These are phyloP conservation scores for Plasmopara viticola DNA, from an alignment of 352 stramenopile genomes.

Conservation along the genomic window DNA sequence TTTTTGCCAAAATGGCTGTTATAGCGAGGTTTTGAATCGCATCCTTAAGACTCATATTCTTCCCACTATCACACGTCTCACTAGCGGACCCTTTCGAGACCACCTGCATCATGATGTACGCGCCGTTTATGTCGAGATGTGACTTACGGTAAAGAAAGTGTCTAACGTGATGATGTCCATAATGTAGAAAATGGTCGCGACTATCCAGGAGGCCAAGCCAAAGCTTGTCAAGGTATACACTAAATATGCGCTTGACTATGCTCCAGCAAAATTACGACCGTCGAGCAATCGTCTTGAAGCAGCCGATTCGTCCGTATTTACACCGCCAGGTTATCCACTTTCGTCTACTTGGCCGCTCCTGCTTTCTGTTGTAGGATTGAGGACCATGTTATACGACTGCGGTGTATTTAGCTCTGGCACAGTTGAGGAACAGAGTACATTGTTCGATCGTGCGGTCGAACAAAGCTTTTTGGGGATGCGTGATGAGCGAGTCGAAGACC, in stretches of 20 bases:
- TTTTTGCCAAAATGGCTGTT: slow-evolving; percentile 7
- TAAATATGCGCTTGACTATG: slow-evolving; percentile 50
- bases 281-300: slow-evolving; percentile 13
- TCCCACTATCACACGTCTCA: slow-evolving; percentile 51
- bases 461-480: slow-evolving; percentile 56
- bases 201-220: slow-evolving; percentile 65
- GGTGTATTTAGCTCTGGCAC: slow-evolving; percentile 72
- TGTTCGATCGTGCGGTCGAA: slow-evolving; percentile 56
- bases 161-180: background rate
- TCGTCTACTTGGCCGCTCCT: slow-evolving; percentile 45
- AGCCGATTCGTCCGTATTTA: slow-evolving; percentile 9
- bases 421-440: slow-evolving; percentile 36
- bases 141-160: background rate
- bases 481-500: slow-evolving; percentile 26
- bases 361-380: slow-evolving; percentile 38
- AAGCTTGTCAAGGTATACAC: slow-evolving; percentile 70
- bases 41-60: slow-evolving; percentile 37
- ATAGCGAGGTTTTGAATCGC: slow-evolving; percentile 34
- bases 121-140: background rate
- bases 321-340: slow-evolving; percentile 4
- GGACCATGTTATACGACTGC: slow-evolving; percentile 67
- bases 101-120: slow-evolving; percentile 68
- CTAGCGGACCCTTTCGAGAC: slow-evolving; percentile 63
- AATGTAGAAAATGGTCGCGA: slow-evolving; percentile 52
- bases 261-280: slow-evolving; percentile 4